A percentile compares a stretch with the other conserved stretches of the same genome.
Conservation (phyloP, 768 basidiomycete species). For the Tylopilus felleus region DNA sequence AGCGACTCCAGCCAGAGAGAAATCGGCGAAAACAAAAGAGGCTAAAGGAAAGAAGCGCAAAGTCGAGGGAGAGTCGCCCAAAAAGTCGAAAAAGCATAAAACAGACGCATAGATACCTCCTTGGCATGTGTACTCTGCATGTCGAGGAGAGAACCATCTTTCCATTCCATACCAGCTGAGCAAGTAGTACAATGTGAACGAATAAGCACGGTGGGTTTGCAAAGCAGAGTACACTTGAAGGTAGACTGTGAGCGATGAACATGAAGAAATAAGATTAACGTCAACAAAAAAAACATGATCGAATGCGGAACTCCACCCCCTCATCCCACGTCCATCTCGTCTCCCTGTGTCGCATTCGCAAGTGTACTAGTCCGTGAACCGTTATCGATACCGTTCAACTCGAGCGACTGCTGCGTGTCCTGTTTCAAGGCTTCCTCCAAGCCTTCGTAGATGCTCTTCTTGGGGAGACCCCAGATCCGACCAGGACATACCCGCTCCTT, state of each 20-base stretch:
- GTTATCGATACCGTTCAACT: slow-evolving; percentile 18
- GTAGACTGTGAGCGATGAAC: slow-evolving; percentile 23
- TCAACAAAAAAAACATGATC: neutral
- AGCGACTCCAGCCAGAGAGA: neutral
- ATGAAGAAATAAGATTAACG: slow-evolving; percentile 28
- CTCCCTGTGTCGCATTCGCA: slow-evolving; percentile 46
- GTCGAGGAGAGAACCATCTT: neutral
- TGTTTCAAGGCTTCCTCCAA: slow-evolving; percentile 60
- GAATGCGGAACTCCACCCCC: slow-evolving; percentile 8
- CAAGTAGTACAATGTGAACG: slow-evolving; percentile 20
- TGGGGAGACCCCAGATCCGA: slow-evolving; percentile 74
- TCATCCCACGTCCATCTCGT: slow-evolving; percentile 72
- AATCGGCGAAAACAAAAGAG: slow-evolving; percentile 20
- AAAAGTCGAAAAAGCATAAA: slow-evolving; percentile 50
- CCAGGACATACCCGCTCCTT: slow-evolving; percentile 66
- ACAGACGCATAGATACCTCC: slow-evolving; percentile 10
- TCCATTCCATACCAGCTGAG: slow-evolving; percentile 12
- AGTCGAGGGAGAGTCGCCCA: slow-evolving; percentile 43
- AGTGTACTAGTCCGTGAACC: slow-evolving; percentile 31
- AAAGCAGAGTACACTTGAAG: slow-evolving; percentile 25
- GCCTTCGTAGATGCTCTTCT: slow-evolving; percentile 70
- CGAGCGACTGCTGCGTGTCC: slow-evolving; percentile 29
- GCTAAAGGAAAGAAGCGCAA: slow-evolving; percentile 43
- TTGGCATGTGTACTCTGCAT: neutral
- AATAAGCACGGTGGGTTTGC: slow-evolving; percentile 18